phyloP scores from a whole-genome alignment of 2,329 filamentous ascomycete species.

The Chaetomium globosum region DNA sequence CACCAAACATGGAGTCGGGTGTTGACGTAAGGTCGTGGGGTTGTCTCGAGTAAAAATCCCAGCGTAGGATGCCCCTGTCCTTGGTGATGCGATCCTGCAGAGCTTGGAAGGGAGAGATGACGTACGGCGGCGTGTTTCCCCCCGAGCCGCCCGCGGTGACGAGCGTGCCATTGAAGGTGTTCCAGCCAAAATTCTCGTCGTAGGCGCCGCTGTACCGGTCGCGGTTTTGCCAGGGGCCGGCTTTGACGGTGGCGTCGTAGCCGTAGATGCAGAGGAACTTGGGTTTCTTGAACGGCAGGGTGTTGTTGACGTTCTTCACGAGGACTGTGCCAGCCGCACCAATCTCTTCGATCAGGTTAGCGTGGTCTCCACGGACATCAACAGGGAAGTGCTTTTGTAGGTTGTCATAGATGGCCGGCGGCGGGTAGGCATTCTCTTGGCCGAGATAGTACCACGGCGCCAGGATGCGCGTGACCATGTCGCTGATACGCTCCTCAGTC shows the following conservation, averaged over 20 bases:
- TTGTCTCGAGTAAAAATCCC: slow-evolving; percentile 54
- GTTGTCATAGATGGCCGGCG: slow-evolving; percentile 28
- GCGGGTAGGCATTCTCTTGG: slow-evolving; percentile 36
- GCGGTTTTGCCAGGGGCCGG: slow-evolving; percentile 52
- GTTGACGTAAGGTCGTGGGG: slow-evolving; percentile 50
- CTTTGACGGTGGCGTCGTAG: slow-evolving; percentile 60
- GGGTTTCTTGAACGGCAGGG: slow-evolving; percentile 53
- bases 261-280: slow-evolving; percentile 62
- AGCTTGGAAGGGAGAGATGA: slow-evolving; percentile 55
- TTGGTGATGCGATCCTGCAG: slow-evolving; percentile 56
- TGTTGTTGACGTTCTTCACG: slow-evolving; percentile 48
- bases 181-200: slow-evolving; percentile 51
- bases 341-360: slow-evolving; percentile 46
- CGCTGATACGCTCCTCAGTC: slow-evolving; percentile 68
- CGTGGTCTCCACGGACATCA: slow-evolving; percentile 36
- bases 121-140: slow-evolving; percentile 53
- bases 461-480: slow-evolving; percentile 73
- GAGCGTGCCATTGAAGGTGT: slow-evolving; percentile 55
- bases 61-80: slow-evolving; percentile 61
- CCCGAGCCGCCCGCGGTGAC: slow-evolving; percentile 56
- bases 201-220: slow-evolving; percentile 49
- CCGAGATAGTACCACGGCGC: slow-evolving; percentile 47
- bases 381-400: slow-evolving; percentile 29
- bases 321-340: slow-evolving; percentile 37
- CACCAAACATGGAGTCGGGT: slow-evolving; percentile 65